phyloP scores from a whole-genome alignment of 2,329 filamentous ascomycete genomes.

The Diplodia sapinea region DNA sequence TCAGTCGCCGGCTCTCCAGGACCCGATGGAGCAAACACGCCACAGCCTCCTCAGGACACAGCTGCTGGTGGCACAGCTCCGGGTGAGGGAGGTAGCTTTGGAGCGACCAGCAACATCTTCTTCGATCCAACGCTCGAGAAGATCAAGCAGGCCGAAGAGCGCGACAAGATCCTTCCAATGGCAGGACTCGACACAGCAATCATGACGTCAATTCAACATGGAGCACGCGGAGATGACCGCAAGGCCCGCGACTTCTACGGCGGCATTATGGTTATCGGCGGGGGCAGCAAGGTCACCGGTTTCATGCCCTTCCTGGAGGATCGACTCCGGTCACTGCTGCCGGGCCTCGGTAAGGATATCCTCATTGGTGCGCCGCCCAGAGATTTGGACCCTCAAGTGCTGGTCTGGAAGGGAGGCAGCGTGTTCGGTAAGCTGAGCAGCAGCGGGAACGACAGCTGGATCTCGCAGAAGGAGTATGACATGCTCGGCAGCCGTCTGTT shows the following conservation, averaged over 20 bases:
- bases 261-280: conserved; percentile 49
- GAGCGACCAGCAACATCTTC: conserved; percentile 58
- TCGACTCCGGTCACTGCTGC: conserved; percentile 70
- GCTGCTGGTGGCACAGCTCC: conserved; percentile 50
- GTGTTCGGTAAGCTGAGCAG: conserved; percentile 87
- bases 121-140: conserved; percentile 56
- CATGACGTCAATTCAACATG: conserved; percentile 85
- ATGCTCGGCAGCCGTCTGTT: conserved; percentile 79
- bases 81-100: conserved; percentile 42
- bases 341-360: conserved; percentile 69
- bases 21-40: conserved; percentile 72
- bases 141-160: conserved; percentile 63
- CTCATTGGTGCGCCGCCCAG: conserved; percentile 74
- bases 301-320: conserved; percentile 86
- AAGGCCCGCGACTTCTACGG: conserved; percentile 81
- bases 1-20: conserved; percentile 88
- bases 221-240: conserved; percentile 86
- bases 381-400: conserved; percentile 96
- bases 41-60: conserved; percentile 57
- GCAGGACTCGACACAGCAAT: conserved; percentile 89
- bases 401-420: conserved; percentile 96
- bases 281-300: conserved; percentile 59
- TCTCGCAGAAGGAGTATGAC: conserved; percentile 86
- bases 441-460: conserved; percentile 91
- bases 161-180: conserved; percentile 80